Base-by-base conservation (phyloP, 495 filamentous ascomycete species). In the Neurospora sublineolata region DNA sequence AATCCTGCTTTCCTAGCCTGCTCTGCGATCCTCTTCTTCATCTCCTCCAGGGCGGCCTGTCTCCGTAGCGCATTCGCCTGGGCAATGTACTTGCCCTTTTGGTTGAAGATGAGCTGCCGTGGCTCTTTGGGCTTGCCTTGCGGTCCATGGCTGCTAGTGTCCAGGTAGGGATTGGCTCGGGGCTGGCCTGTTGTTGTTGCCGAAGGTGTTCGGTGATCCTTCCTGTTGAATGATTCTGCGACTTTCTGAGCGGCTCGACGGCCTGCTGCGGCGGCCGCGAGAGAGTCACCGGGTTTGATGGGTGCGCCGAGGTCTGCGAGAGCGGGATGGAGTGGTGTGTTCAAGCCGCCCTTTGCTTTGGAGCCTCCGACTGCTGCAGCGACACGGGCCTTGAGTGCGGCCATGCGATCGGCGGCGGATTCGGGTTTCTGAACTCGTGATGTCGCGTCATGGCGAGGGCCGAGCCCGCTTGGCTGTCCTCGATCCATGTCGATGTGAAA, bases 81-180 rank as follows among this genome's bases (percentile, higher is more conserved):
- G 73, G 91, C 89, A 69, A 97, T 96, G 76, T 96, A 98, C 86
- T 97, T 97, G 68, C 95, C 95, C 79, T 97, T 97, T 76, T 94
- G 90, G 81, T 97, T 97, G 85, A 99, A 98, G 12, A 93, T 80
- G 23, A 99, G 86, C 75, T 93, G 88, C 58, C 91, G 88, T 2
- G 91, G 84, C 69, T 90, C 83, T 42, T 93, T 86, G 30, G 85
- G 85, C 68, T 85, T 91, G 36, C 86, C 86, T 9, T 87, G 83
- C 3, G 88, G 87, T 23, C 86, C 85, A 74, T 91, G 88, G 4
- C 86, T 86, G 76, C 82, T 91, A 3, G 91, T 84, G 76, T 97
- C 95, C 72, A 91, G 96, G 76, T 97, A 97, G 3, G 93, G 94
- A 71, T 97, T 97, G 73, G 87, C 88, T 69, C 85, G 86, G 12